phyloP scores from a whole-genome alignment of 805 yeast genomes.

The Pichia pseudocactophila region DNA sequence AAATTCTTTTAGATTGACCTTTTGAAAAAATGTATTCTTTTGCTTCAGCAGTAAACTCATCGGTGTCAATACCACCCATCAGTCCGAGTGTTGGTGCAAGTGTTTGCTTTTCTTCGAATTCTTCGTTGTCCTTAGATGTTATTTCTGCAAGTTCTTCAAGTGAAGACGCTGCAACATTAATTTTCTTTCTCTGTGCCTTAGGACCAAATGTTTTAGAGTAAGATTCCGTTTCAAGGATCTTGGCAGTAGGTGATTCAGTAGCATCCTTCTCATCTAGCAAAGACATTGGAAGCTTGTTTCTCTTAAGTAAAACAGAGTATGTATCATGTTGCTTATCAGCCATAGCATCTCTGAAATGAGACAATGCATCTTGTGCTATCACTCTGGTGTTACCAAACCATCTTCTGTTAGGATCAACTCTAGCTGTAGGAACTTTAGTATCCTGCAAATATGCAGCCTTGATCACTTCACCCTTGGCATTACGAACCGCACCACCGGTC shows the following conservation, averaged over 20 bases:
- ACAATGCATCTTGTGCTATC: constrained; percentile 90
- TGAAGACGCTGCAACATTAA: constrained; percentile 64
- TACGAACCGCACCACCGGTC: constrained; percentile 78
- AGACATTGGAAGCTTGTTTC: constrained; percentile 95
- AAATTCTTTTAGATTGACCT: constrained; percentile 96
- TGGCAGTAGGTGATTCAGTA: constrained; percentile 68
- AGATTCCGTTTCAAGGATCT: constrained; percentile 82
- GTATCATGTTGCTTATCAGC: constrained; percentile 75
- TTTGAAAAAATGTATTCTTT: constrained; percentile 92
- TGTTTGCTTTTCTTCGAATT: constrained; percentile 68
- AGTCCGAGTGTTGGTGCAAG: constrained; percentile 67
- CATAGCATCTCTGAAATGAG: constrained; percentile 90
- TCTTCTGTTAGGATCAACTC: constrained; percentile 92
- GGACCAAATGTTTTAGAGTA: constrained; percentile 85
- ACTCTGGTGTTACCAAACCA: constrained; percentile 99
- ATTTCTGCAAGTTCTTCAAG: constrained; percentile 66
- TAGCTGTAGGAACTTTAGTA: constrained; percentile 78
- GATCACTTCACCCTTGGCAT: constrained; percentile 79
- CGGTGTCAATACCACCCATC: constrained; percentile 65
- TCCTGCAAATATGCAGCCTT: constrained; percentile 85
- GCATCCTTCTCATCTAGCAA: constrained; percentile 77
- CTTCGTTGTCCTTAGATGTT: constrained; percentile 47
- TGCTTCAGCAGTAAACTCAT: constrained; percentile 83
- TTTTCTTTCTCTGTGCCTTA: constrained; percentile 86
- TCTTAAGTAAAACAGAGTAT: constrained; percentile 76